These are phyloP conservation scores for Metarhizium rileyi DNA, from an alignment of 2,329 filamentous ascomycete species.

Conservation along the genomic window DNA sequence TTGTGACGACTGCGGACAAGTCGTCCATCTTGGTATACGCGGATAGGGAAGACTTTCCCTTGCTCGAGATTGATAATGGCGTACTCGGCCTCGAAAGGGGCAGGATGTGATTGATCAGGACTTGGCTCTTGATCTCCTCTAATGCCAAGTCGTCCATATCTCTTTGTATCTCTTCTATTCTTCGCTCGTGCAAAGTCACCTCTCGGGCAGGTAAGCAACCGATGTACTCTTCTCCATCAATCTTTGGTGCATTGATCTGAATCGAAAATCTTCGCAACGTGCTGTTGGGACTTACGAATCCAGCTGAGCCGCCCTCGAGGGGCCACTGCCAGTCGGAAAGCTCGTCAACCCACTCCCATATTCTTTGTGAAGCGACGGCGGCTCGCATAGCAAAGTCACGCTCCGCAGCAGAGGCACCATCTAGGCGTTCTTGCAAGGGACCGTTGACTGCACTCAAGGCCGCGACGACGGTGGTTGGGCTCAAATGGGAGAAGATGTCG, in stretches of 20 bases:
- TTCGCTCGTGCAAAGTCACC: conserved; percentile 58
- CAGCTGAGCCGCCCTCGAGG: conserved; percentile 34
- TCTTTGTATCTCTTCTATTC: conserved; percentile 63
- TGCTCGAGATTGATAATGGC: conserved; percentile 22
- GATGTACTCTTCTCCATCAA: conserved; percentile 38
- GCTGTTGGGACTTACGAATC: conserved; percentile 40
- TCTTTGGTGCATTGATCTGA: conserved; percentile 13
- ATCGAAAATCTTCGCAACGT: conserved; percentile 30
- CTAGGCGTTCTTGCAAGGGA: conserved; percentile 48
- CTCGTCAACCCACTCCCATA: conserved; percentile 69
- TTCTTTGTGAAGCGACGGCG: conserved; percentile 58
- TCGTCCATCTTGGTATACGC: conserved; percentile 71
- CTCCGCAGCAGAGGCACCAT: conserved; percentile 53
- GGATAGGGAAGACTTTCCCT: conserved; percentile 32
- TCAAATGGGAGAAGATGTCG: conserved; percentile 52
- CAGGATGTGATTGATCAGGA: conserved; percentile 70
- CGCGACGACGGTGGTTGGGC: conserved; percentile 50
- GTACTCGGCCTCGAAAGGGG: conserved; percentile 33
- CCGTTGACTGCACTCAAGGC: conserved; percentile 46
- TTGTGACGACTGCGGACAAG: conserved; percentile 80
- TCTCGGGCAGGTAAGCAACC: conserved; percentile 60
- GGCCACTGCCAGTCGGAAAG: conserved; percentile 53
- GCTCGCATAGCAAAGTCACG: conserved; percentile 62
- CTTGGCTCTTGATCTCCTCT: conserved; percentile 82
- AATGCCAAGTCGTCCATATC: conserved; percentile 63